These are phyloP conservation scores for Zhuliangozyma blackwelliae DNA, from an alignment of 1,139 yeast species.

Conservation along the genomic window DNA sequence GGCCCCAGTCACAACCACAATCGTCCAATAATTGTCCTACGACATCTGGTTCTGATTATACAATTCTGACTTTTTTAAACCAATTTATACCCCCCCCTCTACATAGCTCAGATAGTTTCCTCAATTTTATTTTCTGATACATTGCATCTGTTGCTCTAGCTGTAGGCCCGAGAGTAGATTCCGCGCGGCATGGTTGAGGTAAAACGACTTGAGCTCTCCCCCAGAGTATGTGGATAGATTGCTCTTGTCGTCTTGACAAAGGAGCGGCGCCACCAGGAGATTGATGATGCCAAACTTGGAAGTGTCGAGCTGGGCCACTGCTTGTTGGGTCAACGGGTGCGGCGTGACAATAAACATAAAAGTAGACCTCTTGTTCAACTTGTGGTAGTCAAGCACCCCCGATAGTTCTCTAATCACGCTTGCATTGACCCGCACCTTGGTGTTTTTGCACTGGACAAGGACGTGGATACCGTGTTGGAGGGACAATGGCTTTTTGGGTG, in stretches of 20 bases:
- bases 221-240: conserved; percentile 30
- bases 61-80: too few relatives aligned
- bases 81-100: too few relatives aligned
- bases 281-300: conserved; percentile 55
- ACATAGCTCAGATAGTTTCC: too few relatives aligned
- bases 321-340: conserved; percentile 55
- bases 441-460: conserved; percentile 59
- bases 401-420: conserved; percentile 53
- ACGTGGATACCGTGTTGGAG: conserved; percentile 15
- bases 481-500: neutral
- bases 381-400: conserved; percentile 50
- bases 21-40: neutral
- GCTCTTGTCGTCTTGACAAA: conserved; percentile 21
- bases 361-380: conserved; percentile 6
- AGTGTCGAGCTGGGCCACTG: conserved; percentile 50
- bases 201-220: conserved; percentile 36
- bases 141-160: conserved; percentile 7
- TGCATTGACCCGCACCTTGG: conserved; percentile 45
- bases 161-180: conserved; percentile 37
- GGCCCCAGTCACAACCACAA: conserved; percentile 7
- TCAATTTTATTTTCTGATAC: too few relatives aligned
- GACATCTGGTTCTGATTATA: too few relatives aligned
- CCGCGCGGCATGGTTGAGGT: conserved; percentile 42
- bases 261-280: conserved; percentile 35
- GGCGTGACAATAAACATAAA: conserved; percentile 51